phyloP scores from a whole-genome alignment of 2,329 filamentous ascomycete genomes.

The Endocalyx cinctus region DNA sequence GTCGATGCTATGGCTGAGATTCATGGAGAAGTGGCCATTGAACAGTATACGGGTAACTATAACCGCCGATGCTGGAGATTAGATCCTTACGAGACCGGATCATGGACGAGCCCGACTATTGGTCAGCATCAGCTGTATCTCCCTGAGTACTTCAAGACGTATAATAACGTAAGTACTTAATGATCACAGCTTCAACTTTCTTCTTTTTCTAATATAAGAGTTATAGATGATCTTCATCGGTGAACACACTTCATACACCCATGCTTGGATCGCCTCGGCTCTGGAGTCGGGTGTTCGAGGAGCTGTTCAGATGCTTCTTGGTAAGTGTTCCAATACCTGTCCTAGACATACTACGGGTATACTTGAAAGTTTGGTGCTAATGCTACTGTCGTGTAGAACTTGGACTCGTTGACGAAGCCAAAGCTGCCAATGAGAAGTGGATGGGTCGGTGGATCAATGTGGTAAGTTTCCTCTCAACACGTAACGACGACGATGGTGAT shows the following conservation, averaged over 20 bases:
- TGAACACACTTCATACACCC: slow-evolving; percentile 67
- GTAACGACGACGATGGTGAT: too few relatives aligned
- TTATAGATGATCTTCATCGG: slow-evolving; percentile 60
- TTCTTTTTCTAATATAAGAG: background rate
- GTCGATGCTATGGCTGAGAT: slow-evolving; percentile 63
- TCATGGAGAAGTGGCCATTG: slow-evolving; percentile 55
- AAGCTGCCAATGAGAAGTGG: slow-evolving; percentile 59
- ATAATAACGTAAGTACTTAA: slow-evolving; percentile 44
- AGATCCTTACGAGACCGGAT: slow-evolving; percentile 56
- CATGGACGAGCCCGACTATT: slow-evolving; percentile 56
- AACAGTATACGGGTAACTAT: slow-evolving; percentile 62
- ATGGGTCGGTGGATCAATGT: slow-evolving; percentile 63
- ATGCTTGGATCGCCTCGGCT: slow-evolving; percentile 65
- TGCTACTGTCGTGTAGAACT: slow-evolving; percentile 37
- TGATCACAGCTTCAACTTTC: background rate
- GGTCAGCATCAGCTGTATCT: slow-evolving; percentile 67
- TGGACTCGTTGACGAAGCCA: slow-evolving; percentile 66
- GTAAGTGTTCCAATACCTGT: slow-evolving; percentile 22
- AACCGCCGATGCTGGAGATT: slow-evolving; percentile 62
- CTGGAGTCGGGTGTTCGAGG: slow-evolving; percentile 64
- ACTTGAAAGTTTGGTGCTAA: slow-evolving; percentile 3
- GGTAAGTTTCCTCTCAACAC: too few relatives aligned
- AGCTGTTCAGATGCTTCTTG: slow-evolving; percentile 58
- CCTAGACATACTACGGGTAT: slow-evolving; percentile 1
- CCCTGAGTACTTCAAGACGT: slow-evolving; percentile 68